Evolutionary conservation across 139 green algal species (phyloP).

Genomic region (Asterochloris erici): DNA sequence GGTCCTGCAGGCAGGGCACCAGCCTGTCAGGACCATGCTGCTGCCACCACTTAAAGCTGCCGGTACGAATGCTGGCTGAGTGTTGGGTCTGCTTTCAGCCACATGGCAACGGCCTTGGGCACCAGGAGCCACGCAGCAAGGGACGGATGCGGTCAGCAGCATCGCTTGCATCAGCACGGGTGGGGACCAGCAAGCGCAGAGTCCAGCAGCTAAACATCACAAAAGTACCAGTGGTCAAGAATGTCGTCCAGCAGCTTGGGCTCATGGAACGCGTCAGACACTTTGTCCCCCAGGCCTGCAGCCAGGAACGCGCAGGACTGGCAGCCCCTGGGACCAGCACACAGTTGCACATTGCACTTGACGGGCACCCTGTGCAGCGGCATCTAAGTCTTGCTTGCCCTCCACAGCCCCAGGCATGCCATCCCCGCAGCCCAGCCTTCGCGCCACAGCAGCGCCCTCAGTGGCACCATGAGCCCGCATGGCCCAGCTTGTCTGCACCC

Average conservation of each 20-base stretch:
- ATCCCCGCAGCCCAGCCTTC: no score
- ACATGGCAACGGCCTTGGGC: no score
- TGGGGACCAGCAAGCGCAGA: no score
- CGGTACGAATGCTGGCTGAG: neutral
- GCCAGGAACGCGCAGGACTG: neutral
- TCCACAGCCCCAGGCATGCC: no score
- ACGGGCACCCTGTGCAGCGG: no score
- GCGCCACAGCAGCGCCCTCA: no score
- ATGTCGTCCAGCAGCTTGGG: constrained; percentile 64
- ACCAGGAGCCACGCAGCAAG: neutral
- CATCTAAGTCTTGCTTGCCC: no score
- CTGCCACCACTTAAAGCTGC: neutral
- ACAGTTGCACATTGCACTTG: neutral
- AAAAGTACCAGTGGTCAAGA: constrained; percentile 54
- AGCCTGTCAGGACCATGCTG: no score
- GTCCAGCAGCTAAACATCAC: no score
- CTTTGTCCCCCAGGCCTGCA: constrained; percentile 10
- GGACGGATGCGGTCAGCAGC: neutral
- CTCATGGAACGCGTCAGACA: constrained; percentile 38
- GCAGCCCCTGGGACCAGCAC: neutral
- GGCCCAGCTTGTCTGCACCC: no score
- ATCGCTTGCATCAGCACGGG: neutral
- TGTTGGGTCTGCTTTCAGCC: neutral
- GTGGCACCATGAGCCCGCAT: no score
- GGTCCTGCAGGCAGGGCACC: no score